A percentile compares a stretch with the other conserved stretches of the same genome.
Conservation (phyloP, 2,329 filamentous ascomycete species). For the Seiridium cupressi region DNA sequence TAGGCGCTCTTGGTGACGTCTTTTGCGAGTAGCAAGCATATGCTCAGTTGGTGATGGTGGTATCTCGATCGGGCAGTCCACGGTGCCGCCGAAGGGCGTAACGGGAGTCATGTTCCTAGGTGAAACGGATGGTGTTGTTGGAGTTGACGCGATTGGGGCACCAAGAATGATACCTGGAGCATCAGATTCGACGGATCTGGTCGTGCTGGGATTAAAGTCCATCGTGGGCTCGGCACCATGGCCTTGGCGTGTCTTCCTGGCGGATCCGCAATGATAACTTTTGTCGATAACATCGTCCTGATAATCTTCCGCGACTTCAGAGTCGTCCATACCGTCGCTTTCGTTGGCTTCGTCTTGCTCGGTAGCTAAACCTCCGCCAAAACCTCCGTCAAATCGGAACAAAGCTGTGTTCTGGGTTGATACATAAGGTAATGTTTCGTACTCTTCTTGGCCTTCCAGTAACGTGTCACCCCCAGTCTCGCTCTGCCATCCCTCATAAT, state of each 20-base stretch:
- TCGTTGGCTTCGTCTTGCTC: background rate
- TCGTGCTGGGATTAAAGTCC: background rate
- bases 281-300: background rate
- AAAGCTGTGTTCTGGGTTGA: no score
- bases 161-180: background rate
- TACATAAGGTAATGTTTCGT: background rate
- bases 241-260: no score
- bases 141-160: background rate
- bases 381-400: no score
- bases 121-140: background rate
- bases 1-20: background rate
- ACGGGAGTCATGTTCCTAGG: no score
- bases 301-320: background rate
- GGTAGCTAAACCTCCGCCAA: no score
- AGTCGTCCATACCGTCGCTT: background rate
- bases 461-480: background rate
- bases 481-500: background rate
- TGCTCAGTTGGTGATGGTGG: background rate
- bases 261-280: background rate
- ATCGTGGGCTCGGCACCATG: no score
- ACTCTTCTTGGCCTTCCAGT: background rate
- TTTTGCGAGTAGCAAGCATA: background rate
- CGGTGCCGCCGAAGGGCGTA: no score
- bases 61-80: background rate
- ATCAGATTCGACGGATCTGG: background rate